phyloP scores from a whole-genome alignment of 768 basidiomycete genomes.

The Calocybe gangraenosa region DNA sequence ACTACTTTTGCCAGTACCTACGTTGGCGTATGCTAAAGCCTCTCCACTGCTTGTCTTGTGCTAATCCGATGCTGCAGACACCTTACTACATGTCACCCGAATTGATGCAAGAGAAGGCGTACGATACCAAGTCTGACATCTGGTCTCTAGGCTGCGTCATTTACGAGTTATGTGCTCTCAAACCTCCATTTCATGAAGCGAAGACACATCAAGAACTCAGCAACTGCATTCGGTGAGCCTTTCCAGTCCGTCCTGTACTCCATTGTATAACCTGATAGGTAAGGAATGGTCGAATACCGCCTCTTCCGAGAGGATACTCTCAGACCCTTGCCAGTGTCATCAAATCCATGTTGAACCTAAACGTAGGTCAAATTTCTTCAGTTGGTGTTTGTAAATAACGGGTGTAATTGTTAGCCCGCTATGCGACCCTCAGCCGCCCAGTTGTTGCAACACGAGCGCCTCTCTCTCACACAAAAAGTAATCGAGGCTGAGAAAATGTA shows the following conservation, averaged over 20 bases:
- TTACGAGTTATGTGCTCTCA: constrained; percentile 92
- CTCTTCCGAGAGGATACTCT: constrained; percentile 81
- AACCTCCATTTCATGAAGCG: constrained; percentile 91
- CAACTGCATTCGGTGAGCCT: constrained; percentile 66
- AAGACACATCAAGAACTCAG: constrained; percentile 86
- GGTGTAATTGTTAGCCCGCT: constrained; percentile 52
- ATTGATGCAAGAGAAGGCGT: constrained; percentile 94
- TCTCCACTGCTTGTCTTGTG: background rate
- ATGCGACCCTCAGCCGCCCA: constrained; percentile 83
- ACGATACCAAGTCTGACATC: constrained; percentile 97
- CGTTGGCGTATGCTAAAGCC: constrained; percentile 70
- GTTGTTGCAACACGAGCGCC: constrained; percentile 74
- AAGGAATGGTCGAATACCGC: constrained; percentile 88
- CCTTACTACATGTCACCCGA: constrained; percentile 99
- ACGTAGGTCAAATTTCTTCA: constrained; percentile 42
- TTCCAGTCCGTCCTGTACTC: background rate
- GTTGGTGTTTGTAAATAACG: constrained; percentile 1
- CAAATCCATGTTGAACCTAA: constrained; percentile 83
- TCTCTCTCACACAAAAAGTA: constrained; percentile 68
- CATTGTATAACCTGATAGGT: background rate
- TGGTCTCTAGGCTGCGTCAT: constrained; percentile 98
- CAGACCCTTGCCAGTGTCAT: constrained; percentile 68
- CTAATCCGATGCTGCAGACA: constrained; percentile 50
- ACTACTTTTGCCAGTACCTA: constrained; percentile 94
- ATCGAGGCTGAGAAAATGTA: constrained; percentile 78